A percentile compares a stretch with the other conserved stretches of the same genome.
Conservation (phyloP, 2,329 filamentous ascomycete species). For the Aureobasidium sp. region DNA sequence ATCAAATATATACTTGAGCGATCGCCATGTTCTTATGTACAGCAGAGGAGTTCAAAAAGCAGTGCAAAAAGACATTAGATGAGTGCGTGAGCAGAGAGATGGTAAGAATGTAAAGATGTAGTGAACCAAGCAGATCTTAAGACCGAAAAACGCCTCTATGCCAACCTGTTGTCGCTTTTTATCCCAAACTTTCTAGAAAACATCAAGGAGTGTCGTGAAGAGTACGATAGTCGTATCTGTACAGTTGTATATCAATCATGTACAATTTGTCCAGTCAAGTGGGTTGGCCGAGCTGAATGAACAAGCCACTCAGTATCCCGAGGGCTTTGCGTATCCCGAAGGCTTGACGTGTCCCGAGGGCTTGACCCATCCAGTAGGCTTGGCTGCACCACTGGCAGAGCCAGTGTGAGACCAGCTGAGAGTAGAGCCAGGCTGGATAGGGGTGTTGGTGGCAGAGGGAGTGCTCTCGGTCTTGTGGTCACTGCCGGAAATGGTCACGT, state of each 20-base stretch:
- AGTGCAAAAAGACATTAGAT: too few species aligned
- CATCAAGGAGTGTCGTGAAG: slow-evolving; percentile 6
- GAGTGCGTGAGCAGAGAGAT: too few species aligned
- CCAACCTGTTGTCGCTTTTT: not conserved
- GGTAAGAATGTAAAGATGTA: too few species aligned
- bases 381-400: not conserved
- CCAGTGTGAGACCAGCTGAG: slow-evolving; percentile 5
- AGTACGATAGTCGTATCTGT: not conserved
- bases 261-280: not conserved
- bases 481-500: not conserved
- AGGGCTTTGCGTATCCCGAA: not conserved
- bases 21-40: too few species aligned
- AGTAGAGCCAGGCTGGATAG: not conserved
- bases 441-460: not conserved
- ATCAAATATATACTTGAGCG: too few species aligned
- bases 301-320: not conserved
- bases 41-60: too few species aligned
- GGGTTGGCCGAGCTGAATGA: too few species aligned
- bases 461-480: not conserved
- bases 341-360: not conserved
- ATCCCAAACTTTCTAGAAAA: not conserved
- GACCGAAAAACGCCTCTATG: not conserved
- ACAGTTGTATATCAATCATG: not conserved
- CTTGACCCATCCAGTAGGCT: slow-evolving; percentile 2
- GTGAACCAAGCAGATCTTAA: too few species aligned